Evolutionary conservation across 257 asterid genomes (phyloP), one percentile per base, ranked within the genome.

Genomic region (Penstemon davidsonii): DNA sequence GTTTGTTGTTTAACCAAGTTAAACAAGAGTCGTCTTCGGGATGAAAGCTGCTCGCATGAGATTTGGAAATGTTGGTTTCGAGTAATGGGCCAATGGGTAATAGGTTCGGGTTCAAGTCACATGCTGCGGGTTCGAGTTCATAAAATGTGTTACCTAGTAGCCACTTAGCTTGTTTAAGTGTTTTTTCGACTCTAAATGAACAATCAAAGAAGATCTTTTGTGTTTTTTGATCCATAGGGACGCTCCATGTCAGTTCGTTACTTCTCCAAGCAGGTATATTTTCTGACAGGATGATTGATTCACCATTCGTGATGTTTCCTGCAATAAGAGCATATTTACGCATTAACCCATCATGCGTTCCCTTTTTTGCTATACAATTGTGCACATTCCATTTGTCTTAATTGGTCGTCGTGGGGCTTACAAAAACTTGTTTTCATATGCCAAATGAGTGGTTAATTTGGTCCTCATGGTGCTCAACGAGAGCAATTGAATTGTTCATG

Each of bases 111-210:
- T 19, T 54, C 53, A 78, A 55, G 19, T 71, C 44, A 46, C 79
- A 80, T 55, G 78, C 73, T 55, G 76, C 62, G 49, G 77, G 44
- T 62, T 83, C 83, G n/a, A 77, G 70, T 60, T 79, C 84, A n/a
- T 75, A 60, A 12, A 70, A 75, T 6, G 76, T 67, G 59, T 75
- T 75, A 67, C 51, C 19, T 3, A 79, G 33, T 33, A 50, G 12
- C 78, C 58, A 72, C 41, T 68, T 75, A 1, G 64, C 33, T 45
- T 63, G 56, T 2, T 38, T 25, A 13, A 39, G 4, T 0, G 41
- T 4, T 64, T 51, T 11, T 18, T 8, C n/a, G 45, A 58, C 2
- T 13, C 33, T 52, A 13, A 4, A 9, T 37, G 44, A 19, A 36
- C 58, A 3, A n/a, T 75, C 58, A 25, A 79, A 75, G 45, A 64